phyloP scores from a whole-genome alignment of 176 grass and related monocot species.

The Bonia amplexicaulis region DNA sequence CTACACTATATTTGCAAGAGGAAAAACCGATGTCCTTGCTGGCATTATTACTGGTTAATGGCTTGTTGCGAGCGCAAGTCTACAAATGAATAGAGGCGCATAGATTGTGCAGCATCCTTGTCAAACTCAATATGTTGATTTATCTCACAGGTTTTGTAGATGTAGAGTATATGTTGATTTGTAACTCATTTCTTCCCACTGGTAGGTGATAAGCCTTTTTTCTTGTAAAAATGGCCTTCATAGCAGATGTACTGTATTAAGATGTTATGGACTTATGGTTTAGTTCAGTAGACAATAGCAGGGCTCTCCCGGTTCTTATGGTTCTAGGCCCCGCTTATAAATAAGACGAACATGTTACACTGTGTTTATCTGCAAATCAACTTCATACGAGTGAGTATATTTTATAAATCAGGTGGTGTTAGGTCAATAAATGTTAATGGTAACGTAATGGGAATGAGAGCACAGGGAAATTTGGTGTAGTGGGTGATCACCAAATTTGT shows the following conservation, averaged over 20 bases:
- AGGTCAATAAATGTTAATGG: too few species aligned
- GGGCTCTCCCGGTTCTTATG: neutral
- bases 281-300: neutral
- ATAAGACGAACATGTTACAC: neutral
- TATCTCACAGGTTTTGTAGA: neutral
- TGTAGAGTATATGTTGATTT: neutral
- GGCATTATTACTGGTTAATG: conserved; percentile 88
- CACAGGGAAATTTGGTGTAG: neutral
- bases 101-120: conserved; percentile 15
- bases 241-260: neutral
- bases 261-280: neutral
- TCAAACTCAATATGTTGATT: neutral
- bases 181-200: neutral
- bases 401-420: neutral
- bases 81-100: neutral
- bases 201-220: neutral
- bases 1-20: conserved; percentile 93
- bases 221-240: neutral
- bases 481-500: too few species aligned
- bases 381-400: neutral
- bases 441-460: neutral
- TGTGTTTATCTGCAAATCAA: neutral
- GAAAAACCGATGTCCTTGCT: conserved; percentile 83
- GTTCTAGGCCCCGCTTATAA: neutral
- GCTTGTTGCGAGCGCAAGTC: neutral